Percentiles rank a stretch among this genome's conserved stretches.
Conservation (phyloP, 768 basidiomycete species). For the Suillus bovinus region DNA sequence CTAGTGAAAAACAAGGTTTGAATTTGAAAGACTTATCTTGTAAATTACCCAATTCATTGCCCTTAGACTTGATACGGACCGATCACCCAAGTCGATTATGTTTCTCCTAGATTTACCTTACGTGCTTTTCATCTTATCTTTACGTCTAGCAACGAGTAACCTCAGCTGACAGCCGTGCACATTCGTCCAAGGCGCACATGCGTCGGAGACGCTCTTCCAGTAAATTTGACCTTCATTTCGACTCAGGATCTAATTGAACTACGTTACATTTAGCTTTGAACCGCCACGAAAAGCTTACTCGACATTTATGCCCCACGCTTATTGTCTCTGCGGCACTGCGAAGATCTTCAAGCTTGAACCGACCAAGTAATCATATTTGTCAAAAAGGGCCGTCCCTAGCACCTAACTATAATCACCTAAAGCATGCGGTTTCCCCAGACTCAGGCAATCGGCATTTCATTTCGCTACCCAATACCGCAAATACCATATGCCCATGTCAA, state of each 20-base stretch:
- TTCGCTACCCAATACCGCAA: no score
- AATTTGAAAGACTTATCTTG: neutral
- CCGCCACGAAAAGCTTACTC: neutral
- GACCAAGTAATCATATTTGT: no score
- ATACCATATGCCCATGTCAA: no score
- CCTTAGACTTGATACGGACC: neutral
- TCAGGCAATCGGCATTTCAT: constrained; percentile 3
- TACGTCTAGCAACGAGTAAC: no score
- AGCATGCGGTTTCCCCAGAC: neutral
- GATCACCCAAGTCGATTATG: no score
- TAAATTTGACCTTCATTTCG: neutral
- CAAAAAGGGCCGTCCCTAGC: neutral
- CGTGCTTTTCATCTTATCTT: constrained; percentile 1
- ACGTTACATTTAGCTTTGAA: neutral
- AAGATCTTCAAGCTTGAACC: no score
- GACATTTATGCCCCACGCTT: neutral
- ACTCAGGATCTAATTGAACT: constrained; percentile 2
- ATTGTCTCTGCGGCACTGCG: no score
- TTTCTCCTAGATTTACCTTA: no score
- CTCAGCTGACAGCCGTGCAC: no score
- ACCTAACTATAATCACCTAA: neutral
- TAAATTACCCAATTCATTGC: constrained; percentile 1
- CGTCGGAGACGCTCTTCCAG: no score
- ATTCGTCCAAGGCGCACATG: neutral
- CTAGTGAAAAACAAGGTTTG: constrained; percentile 2